Conservation (phyloP, 2,329 filamentous ascomycete species). For the Dactylellina sp. region DNA sequence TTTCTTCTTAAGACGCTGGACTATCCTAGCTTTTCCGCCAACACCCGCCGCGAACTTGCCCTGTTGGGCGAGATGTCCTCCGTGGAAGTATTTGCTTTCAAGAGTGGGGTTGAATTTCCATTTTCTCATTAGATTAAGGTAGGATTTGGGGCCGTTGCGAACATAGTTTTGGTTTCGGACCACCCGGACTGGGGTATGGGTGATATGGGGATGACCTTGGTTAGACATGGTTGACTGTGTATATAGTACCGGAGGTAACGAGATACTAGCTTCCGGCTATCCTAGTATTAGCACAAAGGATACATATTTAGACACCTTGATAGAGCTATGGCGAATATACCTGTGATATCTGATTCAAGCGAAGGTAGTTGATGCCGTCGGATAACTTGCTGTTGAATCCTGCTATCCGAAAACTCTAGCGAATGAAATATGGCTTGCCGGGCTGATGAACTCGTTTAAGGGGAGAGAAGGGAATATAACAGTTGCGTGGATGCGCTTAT, state of each 20-base stretch:
- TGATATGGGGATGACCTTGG: constrained; percentile 29
- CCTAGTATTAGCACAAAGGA: too few relatives aligned
- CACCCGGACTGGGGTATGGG: constrained; percentile 61
- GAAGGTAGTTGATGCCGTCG: too few relatives aligned
- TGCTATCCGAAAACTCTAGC: too few relatives aligned
- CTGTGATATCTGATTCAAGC: too few relatives aligned
- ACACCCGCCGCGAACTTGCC: constrained; percentile 66
- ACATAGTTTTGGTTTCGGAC: constrained; percentile 72
- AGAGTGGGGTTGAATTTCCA: constrained; percentile 74
- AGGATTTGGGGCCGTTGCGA: constrained; percentile 72
- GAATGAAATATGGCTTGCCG: too few relatives aligned
- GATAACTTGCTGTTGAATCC: too few relatives aligned
- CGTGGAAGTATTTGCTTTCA: constrained; percentile 72
- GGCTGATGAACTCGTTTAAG: too few relatives aligned
- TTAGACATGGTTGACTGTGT: constrained; percentile 13
- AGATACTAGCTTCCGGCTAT: too few relatives aligned
- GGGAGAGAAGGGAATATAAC: too few relatives aligned
- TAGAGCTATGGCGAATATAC: background rate
- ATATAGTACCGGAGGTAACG: too few relatives aligned
- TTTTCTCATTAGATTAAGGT: constrained; percentile 72
- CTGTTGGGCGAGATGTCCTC: constrained; percentile 67
- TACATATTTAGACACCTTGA: background rate
- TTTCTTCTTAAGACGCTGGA: constrained; percentile 66
- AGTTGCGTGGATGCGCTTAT: too few relatives aligned
- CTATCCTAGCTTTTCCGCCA: constrained; percentile 67